A percentile compares a stretch with the other conserved stretches of the same genome.
phyloP scores from a whole-genome alignment of 345 rosid genomes.

The Brassica incana region DNA sequence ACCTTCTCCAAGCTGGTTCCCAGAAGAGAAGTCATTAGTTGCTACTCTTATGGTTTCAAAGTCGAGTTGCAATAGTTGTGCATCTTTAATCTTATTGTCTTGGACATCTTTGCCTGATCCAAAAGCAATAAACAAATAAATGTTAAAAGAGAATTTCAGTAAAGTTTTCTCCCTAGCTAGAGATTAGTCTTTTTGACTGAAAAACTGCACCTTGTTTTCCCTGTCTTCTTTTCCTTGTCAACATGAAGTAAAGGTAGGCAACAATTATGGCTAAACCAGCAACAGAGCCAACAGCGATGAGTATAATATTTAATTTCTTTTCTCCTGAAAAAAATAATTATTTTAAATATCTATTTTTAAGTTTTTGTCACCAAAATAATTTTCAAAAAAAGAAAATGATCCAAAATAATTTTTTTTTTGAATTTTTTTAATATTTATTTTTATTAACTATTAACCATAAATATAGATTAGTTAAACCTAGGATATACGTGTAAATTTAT shows the following conservation, averaged over 20 bases:
- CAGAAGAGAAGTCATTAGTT: slow-evolving; percentile 25
- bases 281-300: neutral
- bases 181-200: neutral
- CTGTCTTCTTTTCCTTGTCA: slow-evolving; percentile 12
- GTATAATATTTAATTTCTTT: neutral
- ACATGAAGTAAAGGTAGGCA: slow-evolving; percentile 13
- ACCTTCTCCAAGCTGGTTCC: slow-evolving; percentile 26
- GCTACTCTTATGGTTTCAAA: slow-evolving; percentile 17
- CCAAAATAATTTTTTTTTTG: too few species aligned
- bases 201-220: neutral
- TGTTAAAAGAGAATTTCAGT: neutral
- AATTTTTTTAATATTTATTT: too few species aligned
- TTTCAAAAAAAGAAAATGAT: too few species aligned
- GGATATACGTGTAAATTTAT: too few species aligned
- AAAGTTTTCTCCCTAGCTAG: neutral
- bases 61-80: slow-evolving; percentile 7
- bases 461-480: too few species aligned
- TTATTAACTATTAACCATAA: too few species aligned
- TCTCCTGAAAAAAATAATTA: neutral
- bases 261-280: slow-evolving; percentile 2
- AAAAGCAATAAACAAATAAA: neutral
- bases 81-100: slow-evolving; percentile 10
- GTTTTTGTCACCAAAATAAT: too few species aligned
- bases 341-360: too few species aligned
- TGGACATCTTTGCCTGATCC: neutral